Conservation (phyloP, 2,329 filamentous ascomycete species). For the Fusarium irregulare region DNA sequence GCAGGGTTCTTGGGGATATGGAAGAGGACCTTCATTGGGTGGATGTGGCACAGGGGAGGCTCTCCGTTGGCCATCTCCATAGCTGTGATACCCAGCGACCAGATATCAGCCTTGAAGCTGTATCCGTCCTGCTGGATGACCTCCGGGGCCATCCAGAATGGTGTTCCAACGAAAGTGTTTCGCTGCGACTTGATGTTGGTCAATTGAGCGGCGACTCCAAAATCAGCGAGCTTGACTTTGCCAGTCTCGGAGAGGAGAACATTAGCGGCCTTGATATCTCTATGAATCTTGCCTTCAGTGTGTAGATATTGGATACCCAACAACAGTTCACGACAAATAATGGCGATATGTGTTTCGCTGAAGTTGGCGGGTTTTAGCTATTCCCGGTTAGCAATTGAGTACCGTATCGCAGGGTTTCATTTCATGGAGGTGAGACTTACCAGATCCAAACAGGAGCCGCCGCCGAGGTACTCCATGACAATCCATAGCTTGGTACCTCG, state of each 20-base stretch:
- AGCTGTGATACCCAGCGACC: conserved; percentile 91
- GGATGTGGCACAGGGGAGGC: conserved; percentile 85
- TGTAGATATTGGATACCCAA: conserved; percentile 93
- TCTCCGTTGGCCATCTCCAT: conserved; percentile 91
- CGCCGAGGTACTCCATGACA: conserved; percentile 97
- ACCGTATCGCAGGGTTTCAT: conserved; percentile 4
- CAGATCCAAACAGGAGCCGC: conserved; percentile 93
- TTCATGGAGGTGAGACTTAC: conserved; percentile 59
- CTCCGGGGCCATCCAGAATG: conserved; percentile 97
- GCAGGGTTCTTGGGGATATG: conserved; percentile 90
- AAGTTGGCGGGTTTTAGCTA: conserved; percentile 92
- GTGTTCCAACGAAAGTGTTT: conserved; percentile 97
- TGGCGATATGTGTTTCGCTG: conserved; percentile 89
- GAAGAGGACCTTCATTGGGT: conserved; percentile 95
- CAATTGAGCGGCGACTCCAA: conserved; percentile 95
- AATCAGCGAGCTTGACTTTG: conserved; percentile 95
- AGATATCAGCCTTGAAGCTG: conserved; percentile 93
- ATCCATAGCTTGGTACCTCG: conserved; percentile 98
- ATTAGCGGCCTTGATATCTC: conserved; percentile 97
- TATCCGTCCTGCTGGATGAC: conserved; percentile 88
- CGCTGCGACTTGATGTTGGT: conserved; percentile 98
- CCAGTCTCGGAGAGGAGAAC: conserved; percentile 90
- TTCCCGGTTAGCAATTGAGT: conserved; percentile 10
- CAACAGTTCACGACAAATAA: conserved; percentile 92
- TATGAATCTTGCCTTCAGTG: conserved; percentile 92